These are phyloP conservation scores for Saccharomyces paradoxus DNA, from an alignment of 805 yeast genomes.

Conservation along the genomic window DNA sequence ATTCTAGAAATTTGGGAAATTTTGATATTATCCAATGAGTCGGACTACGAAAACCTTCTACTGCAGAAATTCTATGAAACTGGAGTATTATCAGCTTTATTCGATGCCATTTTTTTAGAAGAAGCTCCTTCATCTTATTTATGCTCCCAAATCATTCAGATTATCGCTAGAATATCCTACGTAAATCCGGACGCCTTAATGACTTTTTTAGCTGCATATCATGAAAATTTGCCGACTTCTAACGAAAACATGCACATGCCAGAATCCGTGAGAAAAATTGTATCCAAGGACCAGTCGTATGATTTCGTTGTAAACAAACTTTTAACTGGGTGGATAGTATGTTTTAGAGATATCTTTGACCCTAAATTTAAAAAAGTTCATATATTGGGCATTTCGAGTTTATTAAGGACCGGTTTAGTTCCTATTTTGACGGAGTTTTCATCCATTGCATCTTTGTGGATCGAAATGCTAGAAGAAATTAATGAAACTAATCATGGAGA, in stretches of 20 bases:
- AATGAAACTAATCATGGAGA: slow-evolving; percentile 55
- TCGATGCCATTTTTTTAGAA: slow-evolving; percentile 25
- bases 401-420: slow-evolving; percentile 35
- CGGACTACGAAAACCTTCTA: slow-evolving; percentile 16
- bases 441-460: slow-evolving; percentile 37
- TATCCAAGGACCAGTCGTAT: slow-evolving; percentile 21
- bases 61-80: slow-evolving; percentile 23
- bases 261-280: slow-evolving; percentile 13
- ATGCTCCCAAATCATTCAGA: slow-evolving; percentile 29
- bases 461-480: slow-evolving; percentile 61
- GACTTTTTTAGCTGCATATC: slow-evolving; percentile 24
- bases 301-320: slow-evolving; percentile 25
- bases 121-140: slow-evolving; percentile 27
- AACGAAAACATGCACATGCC: slow-evolving; percentile 18
- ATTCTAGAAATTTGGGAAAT: slow-evolving; percentile 36
- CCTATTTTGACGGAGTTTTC: slow-evolving; percentile 27
- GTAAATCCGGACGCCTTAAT: slow-evolving; percentile 28
- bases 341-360: slow-evolving; percentile 54
- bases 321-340: slow-evolving; percentile 34
- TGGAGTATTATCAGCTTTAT: slow-evolving; percentile 20
- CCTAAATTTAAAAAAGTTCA: slow-evolving; percentile 68
- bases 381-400: slow-evolving; percentile 50
- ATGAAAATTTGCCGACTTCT: slow-evolving; percentile 15
- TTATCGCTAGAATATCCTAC: slow-evolving; percentile 32
- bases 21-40: slow-evolving; percentile 20